Evolutionary conservation across 345 rosid genomes (phyloP), one percentile per base, ranked within the genome.

Genomic region (Pistacia atlantica): DNA sequence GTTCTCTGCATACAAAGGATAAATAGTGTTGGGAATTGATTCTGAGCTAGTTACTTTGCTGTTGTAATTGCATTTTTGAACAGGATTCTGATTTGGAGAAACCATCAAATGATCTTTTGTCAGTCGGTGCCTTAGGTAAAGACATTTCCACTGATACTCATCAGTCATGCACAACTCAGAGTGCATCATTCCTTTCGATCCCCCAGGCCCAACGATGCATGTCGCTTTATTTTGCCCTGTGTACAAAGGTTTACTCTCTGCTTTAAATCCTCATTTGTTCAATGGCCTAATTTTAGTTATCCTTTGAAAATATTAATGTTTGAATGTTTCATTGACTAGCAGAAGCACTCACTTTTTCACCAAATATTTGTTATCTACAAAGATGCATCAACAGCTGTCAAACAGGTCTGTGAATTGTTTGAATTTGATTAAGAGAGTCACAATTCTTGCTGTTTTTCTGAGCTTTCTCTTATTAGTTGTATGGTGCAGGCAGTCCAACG

Each of bases 201-300:
- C 35, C 86, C 57, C 97, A 90, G 83, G 98, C 97, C 49, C 97
- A 93, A 86, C 92, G 87, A 75, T 89, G 92, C 90, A 79, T 92
- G 92, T 90, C 99, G 74, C 89, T 96, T 72, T 93, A 89, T 84
- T 96, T 93, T 90, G 98, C 98, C 55, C 88, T 96, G 56, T 96
- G 99, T 84, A 96, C 99, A 74, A 96, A 96, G 98, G 99, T 96
- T 75, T 8, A 67, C 65, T 78, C 48, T 71, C 58, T 65, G 63
- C 22, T 65, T 49, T 31, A 46, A 22, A 69, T 60, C 54, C 58
- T 75, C 9, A 33, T 59, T 57, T 75, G 57, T 63, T 42, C 56
- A 71, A 55, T 66, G 54, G 54, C 37, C 63, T 31, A 55, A 20
- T 58, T 77, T 55, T 52, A 57, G 55, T 11, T 20, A 33, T 69